Percentiles rank a stretch among this genome's conserved stretches.
phyloP scores from a whole-genome alignment of 129 eudicot genomes.

The Centella asiatica region DNA sequence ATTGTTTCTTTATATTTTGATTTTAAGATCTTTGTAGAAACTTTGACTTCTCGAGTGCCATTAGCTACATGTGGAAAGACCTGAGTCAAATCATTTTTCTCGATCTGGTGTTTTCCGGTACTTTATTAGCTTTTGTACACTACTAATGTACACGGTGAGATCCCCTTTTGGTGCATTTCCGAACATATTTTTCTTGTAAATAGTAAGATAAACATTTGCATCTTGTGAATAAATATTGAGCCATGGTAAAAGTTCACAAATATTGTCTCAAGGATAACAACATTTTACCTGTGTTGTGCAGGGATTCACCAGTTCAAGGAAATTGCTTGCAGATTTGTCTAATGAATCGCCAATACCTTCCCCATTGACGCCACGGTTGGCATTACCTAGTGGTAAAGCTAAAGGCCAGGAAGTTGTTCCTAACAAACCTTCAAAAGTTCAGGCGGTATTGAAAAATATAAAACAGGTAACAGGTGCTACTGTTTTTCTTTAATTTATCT shows the following conservation, averaged over 20 bases:
- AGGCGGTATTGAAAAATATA: slow-evolving; percentile 74
- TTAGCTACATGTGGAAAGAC: no score
- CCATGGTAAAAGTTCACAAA: neutral
- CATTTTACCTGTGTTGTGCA: slow-evolving; percentile 21
- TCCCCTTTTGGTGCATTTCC: neutral
- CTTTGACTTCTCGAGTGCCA: no score
- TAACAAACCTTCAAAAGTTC: slow-evolving; percentile 62
- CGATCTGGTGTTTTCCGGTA: neutral
- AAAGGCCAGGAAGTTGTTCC: slow-evolving; percentile 57
- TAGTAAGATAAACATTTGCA: neutral
- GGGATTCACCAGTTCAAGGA: slow-evolving; percentile 73
- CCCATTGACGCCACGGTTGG: slow-evolving; percentile 61
- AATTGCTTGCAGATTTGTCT: slow-evolving; percentile 54
- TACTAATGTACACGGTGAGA: neutral
- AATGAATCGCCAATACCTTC: slow-evolving; percentile 70
- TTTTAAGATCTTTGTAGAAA: no score
- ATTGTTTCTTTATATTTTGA: no score
- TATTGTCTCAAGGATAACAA: neutral
- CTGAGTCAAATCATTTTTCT: neutral
- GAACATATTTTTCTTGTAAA: no score
- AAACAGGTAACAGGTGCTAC: slow-evolving; percentile 49
- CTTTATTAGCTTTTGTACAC: neutral
- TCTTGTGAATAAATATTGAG: no score
- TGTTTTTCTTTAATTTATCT: slow-evolving; percentile 3
- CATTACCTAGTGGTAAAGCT: slow-evolving; percentile 49